Percentiles rank a stretch among this genome's conserved stretches.
phyloP scores from a whole-genome alignment of 352 stramenopile species.

The Globisporangium sylvaticum region DNA sequence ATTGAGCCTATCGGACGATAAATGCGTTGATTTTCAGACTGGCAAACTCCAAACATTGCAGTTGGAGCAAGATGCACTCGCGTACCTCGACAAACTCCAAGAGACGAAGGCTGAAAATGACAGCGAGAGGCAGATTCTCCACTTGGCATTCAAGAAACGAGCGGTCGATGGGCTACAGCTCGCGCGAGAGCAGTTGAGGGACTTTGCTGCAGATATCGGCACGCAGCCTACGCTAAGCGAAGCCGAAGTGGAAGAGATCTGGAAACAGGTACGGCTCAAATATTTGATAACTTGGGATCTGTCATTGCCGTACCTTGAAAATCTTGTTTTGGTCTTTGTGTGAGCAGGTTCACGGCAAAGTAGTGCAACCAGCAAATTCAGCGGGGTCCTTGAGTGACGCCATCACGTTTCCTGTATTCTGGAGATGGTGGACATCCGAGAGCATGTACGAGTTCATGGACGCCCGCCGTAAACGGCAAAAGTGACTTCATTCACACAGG shows the following conservation, averaged over 20 bases:
- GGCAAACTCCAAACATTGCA: slow-evolving; percentile 37
- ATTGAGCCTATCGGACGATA: neutral
- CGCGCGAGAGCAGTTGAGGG: slow-evolving; percentile 28
- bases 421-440: slow-evolving; percentile 60
- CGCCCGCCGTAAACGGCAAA: slow-evolving; percentile 4
- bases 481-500: neutral
- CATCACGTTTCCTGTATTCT: slow-evolving; percentile 38
- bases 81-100: slow-evolving; percentile 23
- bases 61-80: slow-evolving; percentile 24
- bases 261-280: slow-evolving; percentile 24
- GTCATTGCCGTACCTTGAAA: neutral
- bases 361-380: neutral
- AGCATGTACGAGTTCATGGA: slow-evolving; percentile 25
- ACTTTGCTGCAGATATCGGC: slow-evolving; percentile 29
- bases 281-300: neutral
- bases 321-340: neutral
- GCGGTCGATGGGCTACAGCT: slow-evolving; percentile 16
- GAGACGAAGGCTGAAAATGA: slow-evolving; percentile 10
- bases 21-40: slow-evolving; percentile 20
- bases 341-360: slow-evolving; percentile 4
- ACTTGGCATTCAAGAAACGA: slow-evolving; percentile 32
- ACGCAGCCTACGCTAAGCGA: slow-evolving; percentile 23
- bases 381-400: neutral
- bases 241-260: slow-evolving; percentile 53
- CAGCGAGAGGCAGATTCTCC: slow-evolving; percentile 33